Base-by-base conservation (phyloP, 768 basidiomycete species). In the Tubosaeta brunneosetosa region DNA sequence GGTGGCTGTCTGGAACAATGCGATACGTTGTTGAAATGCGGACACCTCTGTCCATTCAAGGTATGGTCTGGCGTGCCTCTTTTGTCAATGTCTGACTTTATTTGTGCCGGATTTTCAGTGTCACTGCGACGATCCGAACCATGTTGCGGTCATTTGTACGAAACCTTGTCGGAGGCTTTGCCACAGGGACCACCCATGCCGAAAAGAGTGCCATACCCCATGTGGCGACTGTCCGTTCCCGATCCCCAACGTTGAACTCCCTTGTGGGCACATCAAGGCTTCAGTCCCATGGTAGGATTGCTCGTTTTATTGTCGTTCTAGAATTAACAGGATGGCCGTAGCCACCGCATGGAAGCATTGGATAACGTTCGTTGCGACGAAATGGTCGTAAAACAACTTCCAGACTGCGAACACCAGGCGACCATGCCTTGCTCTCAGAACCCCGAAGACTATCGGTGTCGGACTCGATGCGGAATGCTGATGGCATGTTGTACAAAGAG, bases 1-100 rank as follows among this genome's bases (percentile, higher is more conserved):
- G 85, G 85, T 26, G 85, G 86, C 2, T 88, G 86, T 61, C 66
- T 85, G 47, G 68, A 67, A n/a, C 72, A 77, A 4, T 88, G 86
- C 53, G 74, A 75, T 32, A 68, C 70, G 10, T 69, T 73, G 16
- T 66, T 88, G 26, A 64, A 68, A 19, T 88, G 86, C 57, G 86
- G 86, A 3, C 86, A 88, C 60, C 66, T 74, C 3, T 88, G 86
- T 59, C 80, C 82, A 0, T 83, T 74, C 54, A 80, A 81, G 66
- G 84, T 83, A 63, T 36, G 66, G 14, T 49, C 2, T 34, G 10
- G 9, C 6, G n/a, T 13, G 8, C 22, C 40, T 29, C 31, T 3
- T 16, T 9, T 10, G 14, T 41, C 26, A 6, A 1, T 16, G 42
- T 3, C n/a, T 11, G 5, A 3, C 26, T 29, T 3, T 34, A 34